A percentile compares a stretch with the other conserved stretches of the same genome.
phyloP scores from a whole-genome alignment of 2,329 filamentous ascomycete species.

The Verticillium nonalfalfae region DNA sequence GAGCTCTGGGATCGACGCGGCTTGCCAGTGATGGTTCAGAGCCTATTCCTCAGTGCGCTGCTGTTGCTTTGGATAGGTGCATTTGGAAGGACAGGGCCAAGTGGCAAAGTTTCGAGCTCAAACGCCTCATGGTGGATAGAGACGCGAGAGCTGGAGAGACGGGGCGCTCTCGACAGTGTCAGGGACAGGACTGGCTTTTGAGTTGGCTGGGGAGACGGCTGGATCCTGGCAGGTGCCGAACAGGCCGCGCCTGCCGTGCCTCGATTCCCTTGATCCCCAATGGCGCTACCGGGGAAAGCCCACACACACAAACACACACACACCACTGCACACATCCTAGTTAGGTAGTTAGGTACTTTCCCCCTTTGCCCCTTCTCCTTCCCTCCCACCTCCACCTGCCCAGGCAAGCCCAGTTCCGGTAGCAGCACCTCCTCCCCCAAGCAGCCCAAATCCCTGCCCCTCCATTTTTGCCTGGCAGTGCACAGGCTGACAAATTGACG shows the following conservation, averaged over 20 bases:
- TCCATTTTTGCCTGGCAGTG: not conserved
- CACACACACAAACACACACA: not conserved
- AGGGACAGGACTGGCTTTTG: not conserved
- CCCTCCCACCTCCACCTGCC: not conserved
- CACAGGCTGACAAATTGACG: conserved; percentile 13
- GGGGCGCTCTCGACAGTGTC: not conserved
- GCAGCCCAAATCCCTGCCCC: not conserved
- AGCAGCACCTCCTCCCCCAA: not conserved
- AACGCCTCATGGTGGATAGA: not conserved
- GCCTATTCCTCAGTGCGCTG: not conserved
- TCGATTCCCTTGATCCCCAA: not conserved
- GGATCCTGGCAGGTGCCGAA: not conserved
- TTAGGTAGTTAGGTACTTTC: not conserved
- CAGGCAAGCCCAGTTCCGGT: not conserved
- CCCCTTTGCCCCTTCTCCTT: not conserved
- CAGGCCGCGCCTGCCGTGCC: not conserved
- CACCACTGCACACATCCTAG: not conserved
- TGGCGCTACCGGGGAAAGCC: not conserved
- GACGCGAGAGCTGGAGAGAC: not conserved
- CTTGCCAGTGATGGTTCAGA: not conserved
- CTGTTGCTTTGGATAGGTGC: no score
- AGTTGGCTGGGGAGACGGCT: not conserved
- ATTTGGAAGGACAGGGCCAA: no score
- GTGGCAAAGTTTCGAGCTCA: not conserved
- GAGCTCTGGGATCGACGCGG: not conserved